Conservation (phyloP, 331 rosid genomes). For the Malus hybrid region DNA sequence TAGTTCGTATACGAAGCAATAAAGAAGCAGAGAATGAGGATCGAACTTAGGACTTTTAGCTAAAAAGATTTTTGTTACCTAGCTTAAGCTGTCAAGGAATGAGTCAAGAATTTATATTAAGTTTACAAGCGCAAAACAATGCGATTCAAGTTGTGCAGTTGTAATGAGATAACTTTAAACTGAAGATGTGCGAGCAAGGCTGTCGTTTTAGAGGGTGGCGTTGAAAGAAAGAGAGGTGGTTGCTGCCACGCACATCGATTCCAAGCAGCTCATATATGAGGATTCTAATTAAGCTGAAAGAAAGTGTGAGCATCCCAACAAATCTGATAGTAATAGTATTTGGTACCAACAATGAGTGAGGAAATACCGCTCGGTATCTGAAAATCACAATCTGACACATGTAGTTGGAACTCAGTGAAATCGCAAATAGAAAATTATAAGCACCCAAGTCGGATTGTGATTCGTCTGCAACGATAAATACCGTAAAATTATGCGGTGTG, state of each 20-base stretch:
- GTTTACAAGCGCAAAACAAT: too few relatives aligned
- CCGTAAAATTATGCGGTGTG: background rate
- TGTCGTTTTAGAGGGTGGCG: background rate
- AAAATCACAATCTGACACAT: background rate
- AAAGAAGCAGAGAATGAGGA: background rate
- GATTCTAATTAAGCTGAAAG: background rate
- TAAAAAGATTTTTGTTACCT: too few relatives aligned
- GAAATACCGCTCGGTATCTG: background rate
- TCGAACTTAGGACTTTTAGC: background rate
- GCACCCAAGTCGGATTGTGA: too few relatives aligned
- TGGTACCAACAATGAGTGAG: background rate
- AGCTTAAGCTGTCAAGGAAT: too few relatives aligned
- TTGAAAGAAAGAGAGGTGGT: background rate
- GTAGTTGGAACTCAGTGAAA: too few relatives aligned
- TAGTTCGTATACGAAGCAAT: background rate
- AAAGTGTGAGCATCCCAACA: background rate
- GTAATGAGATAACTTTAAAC: background rate
- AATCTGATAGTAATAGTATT: background rate
- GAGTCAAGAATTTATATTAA: too few relatives aligned
- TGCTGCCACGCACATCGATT: background rate
- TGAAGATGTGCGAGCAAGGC: background rate
- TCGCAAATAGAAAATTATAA: too few relatives aligned
- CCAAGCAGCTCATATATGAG: background rate
- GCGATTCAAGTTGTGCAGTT: too few relatives aligned
- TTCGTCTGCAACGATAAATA: too few relatives aligned